phyloP scores from a whole-genome alignment of 202 grass and related monocot genomes.

The Carex sylvatica region DNA sequence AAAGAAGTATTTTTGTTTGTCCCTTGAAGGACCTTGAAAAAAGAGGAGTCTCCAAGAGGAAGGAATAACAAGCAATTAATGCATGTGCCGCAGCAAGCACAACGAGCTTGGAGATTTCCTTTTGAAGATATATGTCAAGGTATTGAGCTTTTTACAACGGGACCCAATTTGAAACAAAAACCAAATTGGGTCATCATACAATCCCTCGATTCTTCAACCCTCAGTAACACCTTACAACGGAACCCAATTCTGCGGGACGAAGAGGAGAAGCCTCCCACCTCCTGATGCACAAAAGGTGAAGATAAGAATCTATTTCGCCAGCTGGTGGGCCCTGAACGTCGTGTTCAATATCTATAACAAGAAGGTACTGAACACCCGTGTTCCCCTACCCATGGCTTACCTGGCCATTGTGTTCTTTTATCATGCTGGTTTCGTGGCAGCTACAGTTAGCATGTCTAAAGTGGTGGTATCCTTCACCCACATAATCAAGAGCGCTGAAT shows the following conservation, averaged over 20 bases:
- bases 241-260: slow-evolving; percentile 43
- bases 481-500: slow-evolving; percentile 89
- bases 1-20: no score
- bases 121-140: no score
- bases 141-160: background rate
- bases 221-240: slow-evolving; percentile 12
- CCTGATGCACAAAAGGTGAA: slow-evolving; percentile 48
- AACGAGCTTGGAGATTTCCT: no score
- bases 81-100: no score
- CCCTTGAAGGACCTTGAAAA: no score
- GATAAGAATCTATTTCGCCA: slow-evolving; percentile 78
- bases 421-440: slow-evolving; percentile 88
- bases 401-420: slow-evolving; percentile 48
- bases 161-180: background rate
- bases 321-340: slow-evolving; percentile 91
- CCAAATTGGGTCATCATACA: background rate
- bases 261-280: slow-evolving; percentile 30
- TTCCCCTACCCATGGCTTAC: slow-evolving; percentile 87
- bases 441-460: slow-evolving; percentile 89
- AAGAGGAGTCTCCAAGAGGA: no score
- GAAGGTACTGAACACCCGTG: slow-evolving; percentile 69
- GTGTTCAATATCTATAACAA: slow-evolving; percentile 96
- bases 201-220: background rate
- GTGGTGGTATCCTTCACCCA: slow-evolving; percentile 90
- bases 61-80: no score